Percentiles rank a stretch among this genome's conserved stretches.
Conservation (phyloP, 352 stramenopile species). For the Phytophthora cajani region DNA sequence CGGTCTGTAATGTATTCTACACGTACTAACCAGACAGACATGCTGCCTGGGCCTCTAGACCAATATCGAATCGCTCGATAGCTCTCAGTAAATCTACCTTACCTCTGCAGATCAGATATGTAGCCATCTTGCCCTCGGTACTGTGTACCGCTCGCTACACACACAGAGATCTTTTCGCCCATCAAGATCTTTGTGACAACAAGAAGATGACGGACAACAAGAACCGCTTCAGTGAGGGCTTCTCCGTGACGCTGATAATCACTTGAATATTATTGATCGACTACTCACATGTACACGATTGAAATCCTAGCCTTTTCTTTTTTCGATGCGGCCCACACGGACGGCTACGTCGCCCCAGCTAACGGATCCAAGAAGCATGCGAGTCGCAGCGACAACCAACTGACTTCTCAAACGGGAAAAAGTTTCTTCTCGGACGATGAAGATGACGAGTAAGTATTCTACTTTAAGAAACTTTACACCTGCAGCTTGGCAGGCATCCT, state of each 20-base stretch:
- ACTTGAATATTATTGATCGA: not conserved
- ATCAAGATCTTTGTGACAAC: not conserved
- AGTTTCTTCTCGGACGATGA: conserved; percentile 41
- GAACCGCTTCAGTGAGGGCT: conserved; percentile 19
- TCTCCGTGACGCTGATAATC: not conserved
- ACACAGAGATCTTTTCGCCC: conserved; percentile 11
- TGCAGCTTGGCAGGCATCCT: not conserved
- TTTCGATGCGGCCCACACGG: conserved; percentile 46
- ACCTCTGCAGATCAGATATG: not conserved
- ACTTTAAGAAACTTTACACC: not conserved
- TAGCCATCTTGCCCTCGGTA: conserved; percentile 9
- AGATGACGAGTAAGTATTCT: conserved; percentile 30
- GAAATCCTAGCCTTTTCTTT: conserved; percentile 39
- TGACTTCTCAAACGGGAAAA: not conserved
- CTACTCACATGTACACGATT: not conserved
- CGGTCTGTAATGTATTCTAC: conserved; percentile 43
- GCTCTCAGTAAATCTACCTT: conserved; percentile 1
- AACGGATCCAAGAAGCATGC: conserved; percentile 7
- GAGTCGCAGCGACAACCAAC: conserved; percentile 2
- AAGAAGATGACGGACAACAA: conserved; percentile 19
- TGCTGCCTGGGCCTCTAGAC: conserved; percentile 6
- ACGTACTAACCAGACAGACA: conserved; percentile 11
- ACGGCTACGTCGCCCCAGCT: conserved; percentile 31
- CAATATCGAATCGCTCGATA: not conserved
- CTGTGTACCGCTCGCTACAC: conserved; percentile 7